phyloP scores from a whole-genome alignment of 2,329 filamentous ascomycete genomes.

The Fusarium stilboides region DNA sequence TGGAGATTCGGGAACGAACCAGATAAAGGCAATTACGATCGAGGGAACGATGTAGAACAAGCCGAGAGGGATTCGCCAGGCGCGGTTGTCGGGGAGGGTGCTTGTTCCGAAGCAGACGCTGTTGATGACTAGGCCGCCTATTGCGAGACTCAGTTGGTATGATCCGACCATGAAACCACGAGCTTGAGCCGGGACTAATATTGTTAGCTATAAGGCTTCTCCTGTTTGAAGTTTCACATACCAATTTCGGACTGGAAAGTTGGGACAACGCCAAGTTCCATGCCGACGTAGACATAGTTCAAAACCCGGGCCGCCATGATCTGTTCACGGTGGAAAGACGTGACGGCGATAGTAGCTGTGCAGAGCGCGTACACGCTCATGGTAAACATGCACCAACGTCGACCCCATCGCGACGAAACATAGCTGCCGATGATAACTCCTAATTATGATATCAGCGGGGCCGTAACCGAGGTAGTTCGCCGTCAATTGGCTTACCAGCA shows the following conservation, averaged over 20 bases:
- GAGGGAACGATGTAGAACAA: constrained; percentile 45
- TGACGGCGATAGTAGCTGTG: constrained; percentile 42
- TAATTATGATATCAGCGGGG: neutral
- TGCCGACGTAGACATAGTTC: constrained; percentile 47
- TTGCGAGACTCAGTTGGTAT: constrained; percentile 53
- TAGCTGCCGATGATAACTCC: constrained; percentile 45
- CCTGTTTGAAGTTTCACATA: neutral
- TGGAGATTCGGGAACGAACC: constrained; percentile 48
- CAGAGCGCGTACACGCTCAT: constrained; percentile 56
- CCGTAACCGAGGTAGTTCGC: rapidly evolving
- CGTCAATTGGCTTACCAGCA: constrained; percentile 41
- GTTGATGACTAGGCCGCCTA: constrained; percentile 50
- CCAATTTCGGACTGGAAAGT: constrained; percentile 55
- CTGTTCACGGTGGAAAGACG: constrained; percentile 33
- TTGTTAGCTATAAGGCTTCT: neutral
- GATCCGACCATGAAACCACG: constrained; percentile 55
- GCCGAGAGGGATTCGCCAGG: constrained; percentile 44
- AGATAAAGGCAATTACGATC: constrained; percentile 30
- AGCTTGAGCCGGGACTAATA: constrained; percentile 46
- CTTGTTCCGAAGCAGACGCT: constrained; percentile 44
- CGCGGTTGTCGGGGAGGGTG: constrained; percentile 33
- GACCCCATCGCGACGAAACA: constrained; percentile 46
- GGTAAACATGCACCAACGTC: constrained; percentile 52
- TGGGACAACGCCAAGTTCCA: constrained; percentile 52
- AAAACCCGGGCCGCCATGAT: constrained; percentile 46